phyloP scores from a whole-genome alignment of 352 stramenopile species.

The Vaucheria bursata region DNA sequence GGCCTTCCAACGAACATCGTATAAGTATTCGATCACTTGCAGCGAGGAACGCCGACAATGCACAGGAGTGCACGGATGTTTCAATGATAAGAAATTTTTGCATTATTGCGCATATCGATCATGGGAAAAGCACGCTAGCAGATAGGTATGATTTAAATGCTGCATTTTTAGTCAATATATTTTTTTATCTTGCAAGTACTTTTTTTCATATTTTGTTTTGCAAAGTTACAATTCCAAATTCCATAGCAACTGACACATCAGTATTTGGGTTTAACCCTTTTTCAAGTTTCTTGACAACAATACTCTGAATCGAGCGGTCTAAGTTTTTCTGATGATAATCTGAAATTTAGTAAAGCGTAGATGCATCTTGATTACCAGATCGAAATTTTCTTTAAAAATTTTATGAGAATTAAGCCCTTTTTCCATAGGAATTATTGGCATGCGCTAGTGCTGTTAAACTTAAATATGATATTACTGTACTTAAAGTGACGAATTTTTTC shows the following conservation, averaged over 20 bases:
- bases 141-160: constrained; percentile 53
- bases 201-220: background rate
- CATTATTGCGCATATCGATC: constrained; percentile 79
- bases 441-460: background rate
- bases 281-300: too few relatives aligned
- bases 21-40: too few relatives aligned
- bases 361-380: background rate
- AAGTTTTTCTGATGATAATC: too few relatives aligned
- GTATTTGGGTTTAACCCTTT: too few relatives aligned
- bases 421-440: background rate
- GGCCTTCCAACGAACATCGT: too few relatives aligned
- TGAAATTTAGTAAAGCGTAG: too few relatives aligned
- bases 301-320: too few relatives aligned
- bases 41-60: background rate
- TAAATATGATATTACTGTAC: background rate
- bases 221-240: background rate
- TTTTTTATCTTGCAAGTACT: background rate
- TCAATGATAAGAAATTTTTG: constrained; percentile 17
- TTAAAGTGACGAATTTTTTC: background rate
- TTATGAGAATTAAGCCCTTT: background rate
- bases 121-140: constrained; percentile 70
- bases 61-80: background rate
- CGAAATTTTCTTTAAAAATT: background rate
- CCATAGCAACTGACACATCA: background rate
- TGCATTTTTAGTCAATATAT: background rate